Evolutionary conservation across 441 rosid species (phyloP).

Genomic region (Aquilaria agallochum): DNA sequence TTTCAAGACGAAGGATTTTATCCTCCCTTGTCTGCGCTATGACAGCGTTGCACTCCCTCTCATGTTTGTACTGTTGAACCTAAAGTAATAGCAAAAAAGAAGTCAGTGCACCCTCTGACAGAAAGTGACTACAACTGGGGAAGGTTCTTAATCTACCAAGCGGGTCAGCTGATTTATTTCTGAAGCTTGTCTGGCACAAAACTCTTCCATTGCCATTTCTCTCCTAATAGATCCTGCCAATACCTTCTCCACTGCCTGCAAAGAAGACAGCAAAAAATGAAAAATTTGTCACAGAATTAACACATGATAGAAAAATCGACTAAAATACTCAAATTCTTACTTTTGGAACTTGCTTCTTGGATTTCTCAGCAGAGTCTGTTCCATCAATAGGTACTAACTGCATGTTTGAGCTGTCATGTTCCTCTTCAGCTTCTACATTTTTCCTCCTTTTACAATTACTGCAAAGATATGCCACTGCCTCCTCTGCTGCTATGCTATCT

Average conservation of each 20-base stretch:
- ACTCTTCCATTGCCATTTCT: conserved; percentile 98
- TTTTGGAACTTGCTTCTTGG: conserved; percentile 78
- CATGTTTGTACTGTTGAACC: conserved; percentile 99
- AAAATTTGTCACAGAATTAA: conserved; percentile 4
- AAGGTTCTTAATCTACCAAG: conserved; percentile 48
- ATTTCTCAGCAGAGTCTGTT: conserved; percentile 47
- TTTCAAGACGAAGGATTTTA: conserved; percentile 87
- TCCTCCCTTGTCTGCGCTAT: conserved; percentile 93
- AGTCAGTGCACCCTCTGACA: conserved; percentile 14
- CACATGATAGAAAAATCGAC: not conserved
- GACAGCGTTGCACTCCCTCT: conserved; percentile 93
- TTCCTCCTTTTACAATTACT: conserved; percentile 54
- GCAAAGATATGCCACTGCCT: conserved; percentile 44
- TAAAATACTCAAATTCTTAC: conserved; percentile 33
- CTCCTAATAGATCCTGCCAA: conserved; percentile 96
- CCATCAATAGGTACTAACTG: conserved; percentile 64
- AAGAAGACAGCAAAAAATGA: conserved; percentile 11
- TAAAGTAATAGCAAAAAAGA: conserved; percentile 26
- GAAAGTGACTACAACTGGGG: not conserved
- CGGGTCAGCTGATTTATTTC: conserved; percentile 95
- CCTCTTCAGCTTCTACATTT: conserved; percentile 45
- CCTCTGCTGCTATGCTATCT: conserved; percentile 33
- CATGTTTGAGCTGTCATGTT: conserved; percentile 45
- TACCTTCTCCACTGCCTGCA: conserved; percentile 95
- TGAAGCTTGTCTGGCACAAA: conserved; percentile 82